Evolutionary conservation across 306 rosid species (phyloP).

Genomic region (Aeschynomene evenia): DNA sequence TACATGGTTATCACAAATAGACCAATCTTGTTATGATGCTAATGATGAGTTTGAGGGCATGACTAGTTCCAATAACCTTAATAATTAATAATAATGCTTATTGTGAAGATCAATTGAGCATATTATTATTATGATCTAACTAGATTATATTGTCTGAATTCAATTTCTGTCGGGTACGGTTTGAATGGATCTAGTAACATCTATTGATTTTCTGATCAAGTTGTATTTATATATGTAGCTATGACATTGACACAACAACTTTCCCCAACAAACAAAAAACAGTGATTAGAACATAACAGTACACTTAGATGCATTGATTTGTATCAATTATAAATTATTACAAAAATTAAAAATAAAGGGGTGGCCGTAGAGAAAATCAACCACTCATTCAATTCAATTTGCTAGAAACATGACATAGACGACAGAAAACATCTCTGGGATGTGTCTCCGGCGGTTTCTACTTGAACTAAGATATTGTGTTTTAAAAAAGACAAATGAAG

Average conservation of each 20-base stretch:
- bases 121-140: constrained; percentile 21
- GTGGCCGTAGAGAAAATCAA: background rate
- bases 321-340: constrained; percentile 8
- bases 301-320: constrained; percentile 29
- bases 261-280: constrained; percentile 31
- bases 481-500: background rate
- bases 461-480: background rate
- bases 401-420: constrained; percentile 31
- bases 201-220: constrained; percentile 14
- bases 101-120: background rate
- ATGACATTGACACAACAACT: constrained; percentile 38
- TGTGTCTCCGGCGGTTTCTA: constrained; percentile 33
- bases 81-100: background rate
- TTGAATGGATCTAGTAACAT: background rate
- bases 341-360: background rate
- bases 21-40: background rate
- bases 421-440: constrained; percentile 32
- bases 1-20: background rate
- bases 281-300: constrained; percentile 30
- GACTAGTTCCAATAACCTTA: background rate
- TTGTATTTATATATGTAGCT: constrained; percentile 14
- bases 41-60: constrained; percentile 19
- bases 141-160: constrained; percentile 26
- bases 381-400: background rate
- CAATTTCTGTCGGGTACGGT: constrained; percentile 12